phyloP scores from a whole-genome alignment of 2,329 filamentous ascomycete genomes.

The Exophiala phaeomuriformis region DNA sequence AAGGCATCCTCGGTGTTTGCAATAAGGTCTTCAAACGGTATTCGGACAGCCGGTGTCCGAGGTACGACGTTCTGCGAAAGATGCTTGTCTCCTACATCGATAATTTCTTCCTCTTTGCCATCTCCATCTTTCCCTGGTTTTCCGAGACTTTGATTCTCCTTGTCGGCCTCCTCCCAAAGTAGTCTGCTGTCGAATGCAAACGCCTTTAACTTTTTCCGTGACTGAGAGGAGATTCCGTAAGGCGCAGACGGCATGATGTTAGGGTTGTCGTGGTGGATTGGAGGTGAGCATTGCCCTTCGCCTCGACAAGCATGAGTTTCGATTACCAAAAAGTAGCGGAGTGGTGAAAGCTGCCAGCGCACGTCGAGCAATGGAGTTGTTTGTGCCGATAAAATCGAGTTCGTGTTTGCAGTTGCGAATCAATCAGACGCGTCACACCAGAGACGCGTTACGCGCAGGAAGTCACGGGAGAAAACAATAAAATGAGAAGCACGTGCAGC shows the following conservation, averaged over 20 bases:
- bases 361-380: neutral
- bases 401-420: no score
- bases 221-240: slow-evolving; percentile 19
- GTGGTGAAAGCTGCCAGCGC: neutral
- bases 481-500: no score
- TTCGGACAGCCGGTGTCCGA: slow-evolving; percentile 52
- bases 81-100: neutral
- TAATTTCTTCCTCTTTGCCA: neutral
- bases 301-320: neutral
- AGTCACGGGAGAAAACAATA: no score
- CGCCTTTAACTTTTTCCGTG: slow-evolving; percentile 19
- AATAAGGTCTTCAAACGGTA: slow-evolving; percentile 55
- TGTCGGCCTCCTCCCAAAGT: slow-evolving; percentile 7
- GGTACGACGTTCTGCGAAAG: slow-evolving; percentile 34
- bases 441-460: no score
- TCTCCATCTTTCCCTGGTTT: neutral
- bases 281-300: slow-evolving; percentile 1
- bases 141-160: slow-evolving; percentile 13
- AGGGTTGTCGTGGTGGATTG: neutral
- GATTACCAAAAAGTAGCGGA: no score
- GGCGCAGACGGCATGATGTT: slow-evolving; percentile 15
- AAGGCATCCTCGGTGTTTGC: slow-evolving; percentile 53
- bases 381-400: neutral
- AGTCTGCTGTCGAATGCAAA: slow-evolving; percentile 14
- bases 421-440: no score